Evolutionary conservation across 2,329 filamentous ascomycete genomes (phyloP).

Genomic region (Phoma sp.): DNA sequence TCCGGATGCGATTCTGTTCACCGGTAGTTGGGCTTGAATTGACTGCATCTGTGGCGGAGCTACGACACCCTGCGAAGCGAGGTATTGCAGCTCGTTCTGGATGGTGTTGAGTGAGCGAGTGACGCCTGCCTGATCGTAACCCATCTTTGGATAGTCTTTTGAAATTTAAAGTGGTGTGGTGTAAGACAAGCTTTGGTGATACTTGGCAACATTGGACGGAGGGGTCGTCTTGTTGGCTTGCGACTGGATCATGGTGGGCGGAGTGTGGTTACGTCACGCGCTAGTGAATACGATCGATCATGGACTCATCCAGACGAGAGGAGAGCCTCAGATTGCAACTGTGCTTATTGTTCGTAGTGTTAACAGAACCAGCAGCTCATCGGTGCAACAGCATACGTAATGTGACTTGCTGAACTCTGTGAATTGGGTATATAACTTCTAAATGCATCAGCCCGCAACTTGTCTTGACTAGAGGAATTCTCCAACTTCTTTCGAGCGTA

Average conservation of each 20-base stretch:
- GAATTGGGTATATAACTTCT: not conserved
- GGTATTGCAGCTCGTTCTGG: constrained; percentile 26
- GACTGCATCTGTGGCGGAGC: constrained; percentile 25
- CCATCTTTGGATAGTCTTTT: not conserved
- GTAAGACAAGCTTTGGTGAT: constrained; percentile 11
- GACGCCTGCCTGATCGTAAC: constrained; percentile 26
- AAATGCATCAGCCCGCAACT: not conserved
- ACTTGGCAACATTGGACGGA: constrained; percentile 10
- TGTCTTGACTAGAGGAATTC: not conserved
- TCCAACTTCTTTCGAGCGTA: not conserved
- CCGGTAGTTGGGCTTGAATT: constrained; percentile 27
- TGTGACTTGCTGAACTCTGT: not conserved
- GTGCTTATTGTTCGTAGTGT: not conserved
- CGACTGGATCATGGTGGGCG: not conserved
- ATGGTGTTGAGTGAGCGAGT: constrained; percentile 24
- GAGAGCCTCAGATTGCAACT: not conserved
- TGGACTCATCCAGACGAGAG: not conserved
- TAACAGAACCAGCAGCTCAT: not conserved
- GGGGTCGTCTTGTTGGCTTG: not conserved
- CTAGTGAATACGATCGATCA: not conserved
- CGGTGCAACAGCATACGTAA: not conserved
- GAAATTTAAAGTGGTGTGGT: not conserved
- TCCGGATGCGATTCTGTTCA: not conserved
- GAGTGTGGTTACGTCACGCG: not conserved
- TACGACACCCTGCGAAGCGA: constrained; percentile 23